Base-by-base conservation (phyloP, 148 eudicot genomes). In the Rheum nobile region DNA sequence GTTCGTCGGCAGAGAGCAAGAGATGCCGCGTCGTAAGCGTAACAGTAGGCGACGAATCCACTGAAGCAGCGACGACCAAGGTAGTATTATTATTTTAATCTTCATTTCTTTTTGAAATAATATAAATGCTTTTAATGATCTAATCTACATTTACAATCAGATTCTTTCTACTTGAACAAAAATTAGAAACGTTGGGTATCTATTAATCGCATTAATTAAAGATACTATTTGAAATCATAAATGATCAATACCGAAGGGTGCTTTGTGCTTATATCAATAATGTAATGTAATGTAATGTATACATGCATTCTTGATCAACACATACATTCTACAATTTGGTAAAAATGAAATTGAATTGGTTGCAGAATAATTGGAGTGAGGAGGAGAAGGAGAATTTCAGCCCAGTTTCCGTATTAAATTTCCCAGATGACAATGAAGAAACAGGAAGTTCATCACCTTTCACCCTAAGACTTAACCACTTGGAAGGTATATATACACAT, bases 331-430 rank as follows among this genome's bases (percentile, higher is more conserved):
- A 46, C 50, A 4, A 1, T 22, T 22, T 54, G 5, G 1, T 1
- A 48, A 48, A 2, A 3, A 17, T 16, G 54, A 16, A 48, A 48
- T 48, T 48, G 54, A 48, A 61, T 61, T 26, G 14, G 21, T 41
- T 71, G n/a, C 73, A 71, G 73, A 41, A 71, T 38, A 22, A 39
- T 0, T 71, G 73, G 73, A 79, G 3, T 76, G 73, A 75, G 22
- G 79, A 80, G 21, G 87, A 82, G 70, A 85, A 84, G 32, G 86
- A 91, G 74, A 87, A 86, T 21, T 81, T 82, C 16, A 91, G 94
- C 75, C 97, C 94, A 14, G 83, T 86, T 9, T 91, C 94, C 0
- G 84, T 89, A 26, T 75, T 91, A 76, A 91, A 91, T 57, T 86
- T 87, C 54, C 89, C 85, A 22, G 79, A 80, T 32, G 83, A 83